Evolutionary conservation across 805 yeast species (phyloP).

Genomic region (Danielia reshetovae): DNA sequence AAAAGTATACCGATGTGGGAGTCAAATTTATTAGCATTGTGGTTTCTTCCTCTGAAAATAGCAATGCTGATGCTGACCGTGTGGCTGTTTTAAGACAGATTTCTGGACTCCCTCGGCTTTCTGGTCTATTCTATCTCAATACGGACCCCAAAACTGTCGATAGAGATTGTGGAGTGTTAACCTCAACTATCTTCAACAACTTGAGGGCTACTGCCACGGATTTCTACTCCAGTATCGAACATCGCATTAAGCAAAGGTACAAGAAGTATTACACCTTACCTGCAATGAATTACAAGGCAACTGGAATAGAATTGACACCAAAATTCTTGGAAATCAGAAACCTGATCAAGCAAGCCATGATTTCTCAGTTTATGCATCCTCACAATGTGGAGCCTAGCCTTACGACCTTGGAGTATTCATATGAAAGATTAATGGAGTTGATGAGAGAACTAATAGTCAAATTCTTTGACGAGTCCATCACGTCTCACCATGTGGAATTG

Average conservation of each 20-base stretch:
- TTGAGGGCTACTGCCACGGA: conserved; percentile 27
- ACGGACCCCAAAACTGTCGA: conserved; percentile 10
- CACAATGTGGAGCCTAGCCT: conserved; percentile 30
- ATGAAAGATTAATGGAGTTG: conserved; percentile 27
- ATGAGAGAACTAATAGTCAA: conserved; percentile 13
- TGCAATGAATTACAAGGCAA: conserved; percentile 18
- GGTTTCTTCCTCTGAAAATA: conserved; percentile 14
- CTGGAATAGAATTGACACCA: conserved; percentile 31
- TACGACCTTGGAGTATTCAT: conserved; percentile 29
- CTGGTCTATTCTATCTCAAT: conserved; percentile 28
- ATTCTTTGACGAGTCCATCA: conserved; percentile 7
- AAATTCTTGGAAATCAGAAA: conserved; percentile 36
- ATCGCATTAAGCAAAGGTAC: conserved; percentile 29
- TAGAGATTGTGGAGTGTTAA: conserved; percentile 29
- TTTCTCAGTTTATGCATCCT: conserved; percentile 29
- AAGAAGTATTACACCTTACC: conserved; percentile 38
- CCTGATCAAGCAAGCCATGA: conserved; percentile 32
- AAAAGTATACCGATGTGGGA: conserved; percentile 6
- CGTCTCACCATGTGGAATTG: conserved; percentile 28
- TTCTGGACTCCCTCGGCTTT: conserved; percentile 27
- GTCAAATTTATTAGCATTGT: conserved; percentile 23
- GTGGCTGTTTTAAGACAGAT: conserved; percentile 22
- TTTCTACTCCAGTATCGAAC: conserved; percentile 31
- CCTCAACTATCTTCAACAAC: conserved; percentile 26
- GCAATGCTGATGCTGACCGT: conserved; percentile 18